Base-by-base conservation (phyloP, 106 monocot species). In the Gastrodia elata region DNA sequence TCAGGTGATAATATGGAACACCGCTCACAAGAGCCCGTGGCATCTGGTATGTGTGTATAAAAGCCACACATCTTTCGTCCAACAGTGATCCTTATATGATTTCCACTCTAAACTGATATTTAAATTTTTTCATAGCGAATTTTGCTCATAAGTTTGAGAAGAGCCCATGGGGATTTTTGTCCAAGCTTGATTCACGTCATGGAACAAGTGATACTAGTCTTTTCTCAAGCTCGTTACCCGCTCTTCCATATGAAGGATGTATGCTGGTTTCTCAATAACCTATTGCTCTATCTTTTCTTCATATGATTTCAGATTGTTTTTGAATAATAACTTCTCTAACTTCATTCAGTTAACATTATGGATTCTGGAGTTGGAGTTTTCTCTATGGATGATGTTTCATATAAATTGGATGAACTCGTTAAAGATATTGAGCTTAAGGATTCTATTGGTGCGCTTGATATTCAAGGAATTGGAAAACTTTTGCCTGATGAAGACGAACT, bases 401-500 rank as follows among this genome's bases (percentile, higher is more conserved):
- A 61, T 64, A 56, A 78, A 52, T 42, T 68, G 43, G 69, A 74
- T 3, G 73, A 81, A 33, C 25, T 76, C 39, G 65, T 25, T 58
- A 81, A 79, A 69, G 43, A 79, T 38, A 20, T 65, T n/a, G 67
- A 74, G 49, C 48, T 38, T 61, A 86, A 82, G 38, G 73, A 80
- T 79, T 69, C 77, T 71, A 58, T 75, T 30, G 87, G 86, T 68
- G 83, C 82, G 14, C 65, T 86, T 38, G 82, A 88, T 38, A 70
- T 80, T 74, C 80, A 78, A 36, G 80, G 65, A 34, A 75, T 84
- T 57, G 88, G 83, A 36, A 81, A 41, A 70, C 61, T 80, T 52
- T 79, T 94, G n/a, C 94, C 94, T 78, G 94, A 93, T 72, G 89
- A 89, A 74, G 89, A 89, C 43, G 92, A 84, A 64, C 89, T 92